Percentiles rank a stretch among this genome's conserved stretches.
Evolutionary conservation across 768 basidiomycete species (phyloP).

Genomic region (Lactifluus pinguis): DNA sequence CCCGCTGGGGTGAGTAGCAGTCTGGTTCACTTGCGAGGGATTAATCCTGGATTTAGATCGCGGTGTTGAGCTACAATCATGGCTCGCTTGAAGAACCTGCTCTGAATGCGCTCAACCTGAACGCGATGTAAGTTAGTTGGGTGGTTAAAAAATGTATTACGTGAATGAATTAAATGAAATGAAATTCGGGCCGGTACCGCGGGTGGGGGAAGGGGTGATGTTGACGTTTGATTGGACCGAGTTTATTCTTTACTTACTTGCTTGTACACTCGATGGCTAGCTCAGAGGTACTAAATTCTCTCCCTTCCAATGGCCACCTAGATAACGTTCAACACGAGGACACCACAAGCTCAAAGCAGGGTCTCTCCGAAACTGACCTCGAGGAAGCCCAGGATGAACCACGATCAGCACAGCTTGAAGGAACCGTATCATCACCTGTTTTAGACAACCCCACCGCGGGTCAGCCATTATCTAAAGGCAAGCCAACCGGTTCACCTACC

Average conservation of each 20-base stretch:
- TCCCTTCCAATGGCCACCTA: not conserved
- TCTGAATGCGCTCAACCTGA: conserved; percentile 63
- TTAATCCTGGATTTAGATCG: conserved; percentile 38
- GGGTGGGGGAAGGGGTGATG: not conserved
- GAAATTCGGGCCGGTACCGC: conserved; percentile 1
- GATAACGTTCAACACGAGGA: conserved; percentile 30
- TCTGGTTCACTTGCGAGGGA: not conserved
- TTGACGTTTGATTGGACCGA: conserved; percentile 18
- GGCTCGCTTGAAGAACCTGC: conserved; percentile 67
- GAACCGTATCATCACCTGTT: conserved; percentile 1
- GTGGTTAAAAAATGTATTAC: not conserved
- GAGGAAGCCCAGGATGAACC: conserved; percentile 20
- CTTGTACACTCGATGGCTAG: conserved; percentile 1
- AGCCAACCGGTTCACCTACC: conserved; percentile 18
- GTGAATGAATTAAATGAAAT: not conserved
- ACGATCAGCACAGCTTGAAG: conserved; percentile 5
- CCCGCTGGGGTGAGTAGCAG: conserved; percentile 14
- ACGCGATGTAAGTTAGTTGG: conserved; percentile 8
- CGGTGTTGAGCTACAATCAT: conserved; percentile 81
- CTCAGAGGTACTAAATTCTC: conserved; percentile 1
- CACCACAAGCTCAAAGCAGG: conserved; percentile 17
- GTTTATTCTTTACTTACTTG: not conserved
- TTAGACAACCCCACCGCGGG: conserved; percentile 7
- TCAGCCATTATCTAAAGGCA: conserved; percentile 22
- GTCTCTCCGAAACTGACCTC: not conserved